These are phyloP conservation scores for Beauveria rudraprayagi DNA, from an alignment of 2,329 filamentous ascomycete species.

Conservation along the genomic window DNA sequence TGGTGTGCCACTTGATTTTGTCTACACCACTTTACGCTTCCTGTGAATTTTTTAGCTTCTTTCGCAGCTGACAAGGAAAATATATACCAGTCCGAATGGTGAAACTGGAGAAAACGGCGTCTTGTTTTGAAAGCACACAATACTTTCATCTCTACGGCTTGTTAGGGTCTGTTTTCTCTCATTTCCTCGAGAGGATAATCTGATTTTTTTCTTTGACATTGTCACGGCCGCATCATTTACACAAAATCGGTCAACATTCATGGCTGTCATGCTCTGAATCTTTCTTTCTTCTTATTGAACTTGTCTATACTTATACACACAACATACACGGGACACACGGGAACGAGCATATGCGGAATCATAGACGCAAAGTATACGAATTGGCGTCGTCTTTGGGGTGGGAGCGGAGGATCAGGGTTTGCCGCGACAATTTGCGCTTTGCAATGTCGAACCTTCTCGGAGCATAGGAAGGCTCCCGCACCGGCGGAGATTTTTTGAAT, in stretches of 20 bases:
- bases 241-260: background rate
- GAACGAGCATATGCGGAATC: background rate
- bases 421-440: background rate
- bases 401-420: background rate
- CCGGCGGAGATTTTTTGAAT: background rate
- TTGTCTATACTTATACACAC: background rate
- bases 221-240: constrained; percentile 5
- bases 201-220: background rate
- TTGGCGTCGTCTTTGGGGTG: background rate
- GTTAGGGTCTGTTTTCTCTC: background rate
- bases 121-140: background rate
- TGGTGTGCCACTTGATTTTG: background rate
- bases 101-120: background rate
- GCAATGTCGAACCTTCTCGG: background rate
- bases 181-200: background rate
- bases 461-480: background rate
- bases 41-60: background rate
- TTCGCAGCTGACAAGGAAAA: background rate
- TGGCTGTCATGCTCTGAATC: background rate
- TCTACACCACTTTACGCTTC: background rate
- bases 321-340: constrained; percentile 1
- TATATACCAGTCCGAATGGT: constrained; percentile 1
- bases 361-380: constrained; percentile 8
- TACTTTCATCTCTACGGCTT: background rate
- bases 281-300: constrained; percentile 1